Conservation (phyloP, 2,329 filamentous ascomycete genomes). For the Periconia digitata region DNA sequence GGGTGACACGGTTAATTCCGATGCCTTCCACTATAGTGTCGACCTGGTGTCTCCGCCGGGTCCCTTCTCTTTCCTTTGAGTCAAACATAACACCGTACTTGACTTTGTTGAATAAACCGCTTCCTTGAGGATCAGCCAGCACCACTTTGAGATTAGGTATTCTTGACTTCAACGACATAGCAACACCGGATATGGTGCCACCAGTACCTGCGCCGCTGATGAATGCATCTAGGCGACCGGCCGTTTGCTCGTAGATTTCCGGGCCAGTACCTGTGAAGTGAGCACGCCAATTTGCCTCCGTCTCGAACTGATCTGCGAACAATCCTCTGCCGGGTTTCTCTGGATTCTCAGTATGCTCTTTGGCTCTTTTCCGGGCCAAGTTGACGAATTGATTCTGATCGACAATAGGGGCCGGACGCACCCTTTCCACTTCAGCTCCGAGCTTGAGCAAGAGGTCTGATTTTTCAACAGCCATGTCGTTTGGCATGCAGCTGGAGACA, state of each 20-base stretch:
- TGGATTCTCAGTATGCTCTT: slow-evolving; percentile 66
- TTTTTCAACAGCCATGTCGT: slow-evolving; percentile 87
- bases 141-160: slow-evolving; percentile 69
- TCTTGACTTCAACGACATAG: slow-evolving; percentile 76
- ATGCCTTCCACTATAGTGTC: slow-evolving; percentile 96
- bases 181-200: slow-evolving; percentile 87
- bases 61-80: slow-evolving; percentile 84
- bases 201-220: slow-evolving; percentile 93
- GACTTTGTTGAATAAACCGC: slow-evolving; percentile 88
- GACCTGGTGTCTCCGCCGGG: slow-evolving; percentile 83
- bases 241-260: slow-evolving; percentile 81
- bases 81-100: slow-evolving; percentile 97
- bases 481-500: slow-evolving; percentile 77
- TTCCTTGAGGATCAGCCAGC: slow-evolving; percentile 91
- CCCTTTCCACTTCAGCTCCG: slow-evolving; percentile 88
- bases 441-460: slow-evolving; percentile 84
- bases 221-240: slow-evolving; percentile 77
- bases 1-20: slow-evolving; percentile 90
- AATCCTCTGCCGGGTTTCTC: slow-evolving; percentile 72
- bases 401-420: slow-evolving; percentile 90
- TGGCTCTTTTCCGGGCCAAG: slow-evolving; percentile 74
- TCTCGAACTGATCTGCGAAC: slow-evolving; percentile 97
- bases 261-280: slow-evolving; percentile 84
- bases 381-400: slow-evolving; percentile 94
- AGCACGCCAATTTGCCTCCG: slow-evolving; percentile 81